A percentile compares a stretch with the other conserved stretches of the same genome.
Conservation (phyloP, 2,329 filamentous ascomycete genomes). For the Aspergillaceae sp. region DNA sequence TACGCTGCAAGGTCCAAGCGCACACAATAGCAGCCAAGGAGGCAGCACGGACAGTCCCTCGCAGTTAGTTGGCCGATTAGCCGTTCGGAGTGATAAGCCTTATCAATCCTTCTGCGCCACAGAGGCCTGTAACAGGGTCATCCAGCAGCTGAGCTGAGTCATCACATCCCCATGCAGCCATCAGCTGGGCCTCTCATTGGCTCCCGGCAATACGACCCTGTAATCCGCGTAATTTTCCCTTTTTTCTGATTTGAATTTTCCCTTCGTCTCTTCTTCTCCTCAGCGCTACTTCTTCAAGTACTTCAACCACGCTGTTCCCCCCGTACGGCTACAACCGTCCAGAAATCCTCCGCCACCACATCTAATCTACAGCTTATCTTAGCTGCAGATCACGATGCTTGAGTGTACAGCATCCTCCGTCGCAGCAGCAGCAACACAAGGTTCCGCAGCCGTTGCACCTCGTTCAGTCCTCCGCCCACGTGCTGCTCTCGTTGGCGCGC, state of each 20-base stretch:
- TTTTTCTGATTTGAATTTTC: background rate
- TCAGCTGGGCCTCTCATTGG: background rate
- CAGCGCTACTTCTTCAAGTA: background rate
- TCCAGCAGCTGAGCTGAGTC: too few relatives aligned
- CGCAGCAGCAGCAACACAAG: slow-evolving; percentile 16
- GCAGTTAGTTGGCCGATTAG: too few relatives aligned
- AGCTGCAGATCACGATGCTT: slow-evolving; percentile 20
- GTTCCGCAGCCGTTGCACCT: slow-evolving; percentile 23
- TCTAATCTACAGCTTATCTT: slow-evolving; percentile 1
- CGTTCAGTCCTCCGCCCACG: slow-evolving; percentile 31
- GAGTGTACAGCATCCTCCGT: slow-evolving; percentile 18
- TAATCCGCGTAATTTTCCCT: background rate
- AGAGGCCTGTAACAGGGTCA: too few relatives aligned
- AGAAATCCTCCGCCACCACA: background rate
- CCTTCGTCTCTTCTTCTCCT: background rate
- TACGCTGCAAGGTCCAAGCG: too few relatives aligned
- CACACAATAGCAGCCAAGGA: background rate
- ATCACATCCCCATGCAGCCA: background rate
- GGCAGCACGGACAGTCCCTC: background rate
- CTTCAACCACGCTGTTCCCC: too few relatives aligned
- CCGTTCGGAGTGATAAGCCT: background rate
- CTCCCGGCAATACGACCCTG: background rate
- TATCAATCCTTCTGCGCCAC: background rate
- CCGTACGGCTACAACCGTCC: background rate
- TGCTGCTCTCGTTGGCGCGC: slow-evolving; percentile 23